Conservation (phyloP, 768 basidiomycete species). For the Pulveroboletus sp. region DNA sequence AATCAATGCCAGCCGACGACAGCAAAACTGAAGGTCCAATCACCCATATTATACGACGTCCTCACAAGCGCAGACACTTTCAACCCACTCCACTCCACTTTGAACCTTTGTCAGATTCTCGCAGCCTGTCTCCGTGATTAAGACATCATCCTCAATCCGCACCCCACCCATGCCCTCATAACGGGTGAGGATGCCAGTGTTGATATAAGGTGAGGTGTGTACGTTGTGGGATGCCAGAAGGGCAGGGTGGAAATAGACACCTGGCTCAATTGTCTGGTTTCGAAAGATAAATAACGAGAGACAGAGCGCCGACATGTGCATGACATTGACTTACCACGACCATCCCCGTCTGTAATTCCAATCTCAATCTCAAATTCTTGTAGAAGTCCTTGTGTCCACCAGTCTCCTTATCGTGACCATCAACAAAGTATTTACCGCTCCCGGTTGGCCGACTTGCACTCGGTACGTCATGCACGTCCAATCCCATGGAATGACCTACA, state of each 20-base stretch:
- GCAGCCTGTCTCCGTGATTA: conserved; percentile 67
- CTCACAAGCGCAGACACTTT: conserved; percentile 72
- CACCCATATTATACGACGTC: conserved; percentile 17
- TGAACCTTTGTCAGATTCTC: conserved; percentile 84
- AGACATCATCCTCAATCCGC: conserved; percentile 87
- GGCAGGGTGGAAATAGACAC: conserved; percentile 80
- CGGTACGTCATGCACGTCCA: conserved; percentile 94
- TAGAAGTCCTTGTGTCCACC: conserved; percentile 67
- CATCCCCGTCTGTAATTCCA: conserved; percentile 73
- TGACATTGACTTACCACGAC: conserved; percentile 62
- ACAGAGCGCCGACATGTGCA: background rate
- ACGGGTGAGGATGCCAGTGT: conserved; percentile 16
- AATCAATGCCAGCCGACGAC: background rate
- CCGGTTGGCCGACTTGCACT: conserved; percentile 68
- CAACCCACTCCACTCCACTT: conserved; percentile 81
- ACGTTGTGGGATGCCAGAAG: conserved; percentile 61
- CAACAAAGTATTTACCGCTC: conserved; percentile 55
- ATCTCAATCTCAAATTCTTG: conserved; percentile 70
- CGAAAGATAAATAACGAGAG: background rate
- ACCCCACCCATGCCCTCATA: conserved; percentile 89
- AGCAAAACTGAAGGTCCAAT: background rate
- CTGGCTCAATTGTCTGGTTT: conserved; percentile 82
- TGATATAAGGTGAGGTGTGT: conserved; percentile 50
- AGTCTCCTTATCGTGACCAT: conserved; percentile 66
- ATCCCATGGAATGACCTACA: conserved; percentile 82